Conservation (phyloP, 257 asterid genomes). For the Rauvolfia tetraphylla region DNA sequence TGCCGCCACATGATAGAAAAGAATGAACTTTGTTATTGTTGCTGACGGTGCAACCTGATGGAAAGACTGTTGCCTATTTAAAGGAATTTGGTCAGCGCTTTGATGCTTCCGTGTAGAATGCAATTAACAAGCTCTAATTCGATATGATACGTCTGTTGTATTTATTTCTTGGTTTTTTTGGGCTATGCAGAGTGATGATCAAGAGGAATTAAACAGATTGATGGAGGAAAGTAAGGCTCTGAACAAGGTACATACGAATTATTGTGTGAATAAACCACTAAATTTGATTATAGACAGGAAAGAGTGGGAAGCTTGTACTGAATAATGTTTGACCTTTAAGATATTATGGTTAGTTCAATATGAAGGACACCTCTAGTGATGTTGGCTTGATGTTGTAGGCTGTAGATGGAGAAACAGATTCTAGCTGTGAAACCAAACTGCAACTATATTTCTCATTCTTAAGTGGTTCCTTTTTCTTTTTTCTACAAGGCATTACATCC, state of each 20-base stretch:
- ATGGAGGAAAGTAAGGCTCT: conserved; percentile 30
- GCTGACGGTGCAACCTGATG: neutral
- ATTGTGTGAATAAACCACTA: too few relatives aligned
- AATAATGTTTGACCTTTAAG: neutral
- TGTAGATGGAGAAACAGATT: conserved; percentile 21
- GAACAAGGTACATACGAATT: conserved; percentile 38
- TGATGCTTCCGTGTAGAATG: neutral
- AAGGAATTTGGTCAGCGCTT: neutral
- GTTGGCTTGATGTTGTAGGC: conserved; percentile 12
- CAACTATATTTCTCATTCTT: conserved; percentile 12
- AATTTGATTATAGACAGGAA: neutral
- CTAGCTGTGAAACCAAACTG: conserved; percentile 13
- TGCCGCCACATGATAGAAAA: neutral
- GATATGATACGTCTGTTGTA: neutral
- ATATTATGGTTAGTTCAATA: neutral
- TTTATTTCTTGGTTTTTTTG: neutral
- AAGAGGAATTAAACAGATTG: conserved; percentile 53
- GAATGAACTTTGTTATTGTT: neutral
- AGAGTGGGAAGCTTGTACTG: neutral
- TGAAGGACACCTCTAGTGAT: neutral
- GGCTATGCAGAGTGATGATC: conserved; percentile 62
- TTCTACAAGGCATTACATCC: neutral
- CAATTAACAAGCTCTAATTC: neutral
- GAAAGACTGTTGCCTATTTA: neutral
- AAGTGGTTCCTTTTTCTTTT: neutral